phyloP scores from a whole-genome alignment of 768 basidiomycete species.

The Suillus hirtellus region DNA sequence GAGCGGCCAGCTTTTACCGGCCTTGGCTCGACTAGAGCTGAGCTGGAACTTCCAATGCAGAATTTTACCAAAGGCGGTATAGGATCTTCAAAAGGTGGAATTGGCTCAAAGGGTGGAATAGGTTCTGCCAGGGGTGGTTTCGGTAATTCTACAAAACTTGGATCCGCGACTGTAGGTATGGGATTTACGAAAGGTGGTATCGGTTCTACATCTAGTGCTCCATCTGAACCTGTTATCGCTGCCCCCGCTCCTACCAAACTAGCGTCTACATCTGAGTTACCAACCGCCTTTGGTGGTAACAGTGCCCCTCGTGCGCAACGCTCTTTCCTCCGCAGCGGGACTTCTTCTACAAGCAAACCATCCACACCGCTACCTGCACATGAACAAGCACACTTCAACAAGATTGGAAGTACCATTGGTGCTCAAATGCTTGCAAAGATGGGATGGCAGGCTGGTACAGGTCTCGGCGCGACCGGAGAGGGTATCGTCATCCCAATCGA shows the following conservation, averaged over 20 bases:
- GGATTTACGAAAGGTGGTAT: constrained; percentile 44
- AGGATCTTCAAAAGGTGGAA: constrained; percentile 31
- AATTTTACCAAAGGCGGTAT: constrained; percentile 28
- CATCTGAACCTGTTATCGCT: constrained; percentile 28
- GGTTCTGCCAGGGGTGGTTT: constrained; percentile 35
- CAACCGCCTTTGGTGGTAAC: constrained; percentile 38
- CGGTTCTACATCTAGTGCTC: constrained; percentile 36
- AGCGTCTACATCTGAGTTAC: constrained; percentile 31
- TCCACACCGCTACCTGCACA: constrained; percentile 54
- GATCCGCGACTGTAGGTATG: constrained; percentile 6
- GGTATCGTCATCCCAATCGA: constrained; percentile 91
- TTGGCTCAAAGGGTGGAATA: constrained; percentile 27
- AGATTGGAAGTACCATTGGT: constrained; percentile 75
- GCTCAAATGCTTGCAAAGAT: constrained; percentile 91
- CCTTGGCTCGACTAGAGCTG: constrained; percentile 33
- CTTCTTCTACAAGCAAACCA: constrained; percentile 45
- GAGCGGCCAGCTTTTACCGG: constrained; percentile 46
- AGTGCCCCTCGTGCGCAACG: constrained; percentile 38
- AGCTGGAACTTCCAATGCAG: constrained; percentile 17
- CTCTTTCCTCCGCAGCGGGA: constrained; percentile 56
- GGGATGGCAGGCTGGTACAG: constrained; percentile 88
- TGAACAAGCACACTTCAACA: constrained; percentile 81
- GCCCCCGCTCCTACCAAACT: constrained; percentile 21
- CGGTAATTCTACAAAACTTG: constrained; percentile 18
- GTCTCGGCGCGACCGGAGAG: constrained; percentile 71